Percentiles rank a stretch among this genome's conserved stretches.
Conservation (phyloP, 495 filamentous ascomycete genomes). For the Pyrenopolyporus hunteri region DNA sequence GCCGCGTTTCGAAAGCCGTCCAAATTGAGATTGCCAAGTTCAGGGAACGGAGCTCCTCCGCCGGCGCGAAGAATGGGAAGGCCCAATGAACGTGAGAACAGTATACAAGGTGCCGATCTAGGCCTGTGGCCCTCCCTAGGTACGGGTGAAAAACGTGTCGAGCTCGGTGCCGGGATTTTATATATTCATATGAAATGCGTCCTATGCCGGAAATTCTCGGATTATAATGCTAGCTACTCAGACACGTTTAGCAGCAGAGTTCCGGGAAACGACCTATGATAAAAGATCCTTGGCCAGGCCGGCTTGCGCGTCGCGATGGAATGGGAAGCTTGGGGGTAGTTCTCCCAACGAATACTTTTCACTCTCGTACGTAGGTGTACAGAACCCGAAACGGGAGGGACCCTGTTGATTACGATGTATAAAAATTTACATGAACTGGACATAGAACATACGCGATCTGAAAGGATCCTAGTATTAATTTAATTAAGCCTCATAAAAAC, state of each 20-base stretch:
- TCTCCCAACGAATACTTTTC: conserved; percentile 1
- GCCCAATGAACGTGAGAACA: conserved; percentile 22
- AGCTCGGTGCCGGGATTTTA: not conserved
- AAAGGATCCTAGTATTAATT: conserved; percentile 3
- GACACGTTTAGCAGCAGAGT: not conserved
- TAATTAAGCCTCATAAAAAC: not conserved
- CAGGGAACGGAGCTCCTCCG: conserved; percentile 42
- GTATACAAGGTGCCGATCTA: not conserved
- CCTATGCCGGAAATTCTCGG: not conserved
- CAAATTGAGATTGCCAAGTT: conserved; percentile 70
- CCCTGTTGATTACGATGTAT: not conserved
- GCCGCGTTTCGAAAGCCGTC: conserved; percentile 76
- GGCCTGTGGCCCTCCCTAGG: not conserved
- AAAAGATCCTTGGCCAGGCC: not conserved
- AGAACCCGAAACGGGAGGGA: not conserved
- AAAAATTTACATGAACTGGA: not conserved
- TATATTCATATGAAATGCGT: conserved; percentile 1
- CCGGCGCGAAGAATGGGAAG: conserved; percentile 46
- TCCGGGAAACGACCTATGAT: not conserved
- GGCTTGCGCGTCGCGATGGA: not conserved
- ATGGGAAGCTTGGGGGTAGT: not conserved
- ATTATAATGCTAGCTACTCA: not conserved
- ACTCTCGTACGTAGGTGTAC: conserved; percentile 8
- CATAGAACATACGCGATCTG: not conserved
- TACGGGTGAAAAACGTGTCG: conserved; percentile 4